Evolutionary conservation across 495 filamentous ascomycete species (phyloP).

Genomic region (Cercophora newfieldiana): DNA sequence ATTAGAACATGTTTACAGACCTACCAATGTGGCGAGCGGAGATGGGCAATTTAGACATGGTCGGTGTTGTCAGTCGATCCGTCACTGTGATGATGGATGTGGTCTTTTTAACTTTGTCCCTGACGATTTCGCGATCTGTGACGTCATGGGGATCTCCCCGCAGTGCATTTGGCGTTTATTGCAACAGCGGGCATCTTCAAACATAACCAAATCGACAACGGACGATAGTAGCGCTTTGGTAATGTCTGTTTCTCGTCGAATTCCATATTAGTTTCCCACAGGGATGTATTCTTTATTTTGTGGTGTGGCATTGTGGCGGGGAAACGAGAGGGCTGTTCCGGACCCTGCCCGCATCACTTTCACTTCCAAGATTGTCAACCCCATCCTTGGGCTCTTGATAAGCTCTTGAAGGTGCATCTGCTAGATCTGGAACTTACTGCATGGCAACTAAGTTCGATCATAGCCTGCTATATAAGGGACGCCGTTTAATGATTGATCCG

Average conservation of each 20-base stretch:
- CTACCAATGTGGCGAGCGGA: neutral
- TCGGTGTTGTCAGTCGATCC: neutral
- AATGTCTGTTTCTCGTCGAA: no score
- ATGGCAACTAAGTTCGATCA: neutral
- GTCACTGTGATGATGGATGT: slow-evolving; percentile 7
- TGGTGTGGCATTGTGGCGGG: no score
- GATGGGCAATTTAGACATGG: neutral
- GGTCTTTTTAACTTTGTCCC: neutral
- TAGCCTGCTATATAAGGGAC: neutral
- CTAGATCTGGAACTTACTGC: neutral
- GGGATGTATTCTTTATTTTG: no score
- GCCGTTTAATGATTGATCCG: neutral
- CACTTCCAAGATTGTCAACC: no score
- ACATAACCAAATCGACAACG: neutral
- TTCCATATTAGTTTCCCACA: no score
- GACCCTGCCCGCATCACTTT: no score
- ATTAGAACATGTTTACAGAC: neutral
- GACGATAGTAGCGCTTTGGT: no score
- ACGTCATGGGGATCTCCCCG: slow-evolving; percentile 18
- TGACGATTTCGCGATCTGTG: slow-evolving; percentile 4
- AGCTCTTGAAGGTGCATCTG: neutral
- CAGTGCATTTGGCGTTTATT: neutral
- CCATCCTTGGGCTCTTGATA: neutral
- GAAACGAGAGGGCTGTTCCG: no score
- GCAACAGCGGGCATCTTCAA: neutral